Evolutionary conservation across 2,329 filamentous ascomycete genomes (phyloP).

Genomic region (Teratosphaeria zuluensis): DNA sequence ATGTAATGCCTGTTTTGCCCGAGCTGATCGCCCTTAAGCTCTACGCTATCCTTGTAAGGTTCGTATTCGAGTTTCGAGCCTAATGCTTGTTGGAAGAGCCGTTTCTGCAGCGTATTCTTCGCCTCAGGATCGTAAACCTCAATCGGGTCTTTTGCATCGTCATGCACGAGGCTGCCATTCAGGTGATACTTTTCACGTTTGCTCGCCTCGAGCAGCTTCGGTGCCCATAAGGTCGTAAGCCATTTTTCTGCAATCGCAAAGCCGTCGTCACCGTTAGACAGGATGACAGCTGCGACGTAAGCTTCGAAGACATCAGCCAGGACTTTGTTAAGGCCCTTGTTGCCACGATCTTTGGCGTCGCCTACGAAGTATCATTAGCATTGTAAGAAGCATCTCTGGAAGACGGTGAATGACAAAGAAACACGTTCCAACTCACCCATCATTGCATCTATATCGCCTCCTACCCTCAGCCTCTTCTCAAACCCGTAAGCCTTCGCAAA

Average conservation of each 20-base stretch:
- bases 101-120: conserved; percentile 29
- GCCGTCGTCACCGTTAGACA: conserved; percentile 56
- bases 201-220: conserved; percentile 44
- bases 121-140: conserved; percentile 28
- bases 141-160: conserved; percentile 18
- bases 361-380: background rate
- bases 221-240: conserved; percentile 67
- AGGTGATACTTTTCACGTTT: conserved; percentile 4
- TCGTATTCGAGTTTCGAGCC: conserved; percentile 32
- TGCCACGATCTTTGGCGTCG: conserved; percentile 21
- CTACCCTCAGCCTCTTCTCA: conserved; percentile 51
- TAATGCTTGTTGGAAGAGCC: conserved; percentile 18
- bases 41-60: conserved; percentile 45
- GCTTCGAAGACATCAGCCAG: conserved; percentile 85
- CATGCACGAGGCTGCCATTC: conserved; percentile 6
- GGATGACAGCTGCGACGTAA: conserved; percentile 70
- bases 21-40: conserved; percentile 48
- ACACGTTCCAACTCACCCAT: conserved; percentile 6
- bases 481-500: conserved; percentile 65
- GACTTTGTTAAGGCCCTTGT: conserved; percentile 58
- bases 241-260: conserved; percentile 54
- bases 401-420: background rate
- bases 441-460: conserved; percentile 18
- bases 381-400: background rate
- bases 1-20: conserved; percentile 44